Evolutionary conservation across 2,329 filamentous ascomycete species (phyloP).

Genomic region (Coleophoma crateriformis): DNA sequence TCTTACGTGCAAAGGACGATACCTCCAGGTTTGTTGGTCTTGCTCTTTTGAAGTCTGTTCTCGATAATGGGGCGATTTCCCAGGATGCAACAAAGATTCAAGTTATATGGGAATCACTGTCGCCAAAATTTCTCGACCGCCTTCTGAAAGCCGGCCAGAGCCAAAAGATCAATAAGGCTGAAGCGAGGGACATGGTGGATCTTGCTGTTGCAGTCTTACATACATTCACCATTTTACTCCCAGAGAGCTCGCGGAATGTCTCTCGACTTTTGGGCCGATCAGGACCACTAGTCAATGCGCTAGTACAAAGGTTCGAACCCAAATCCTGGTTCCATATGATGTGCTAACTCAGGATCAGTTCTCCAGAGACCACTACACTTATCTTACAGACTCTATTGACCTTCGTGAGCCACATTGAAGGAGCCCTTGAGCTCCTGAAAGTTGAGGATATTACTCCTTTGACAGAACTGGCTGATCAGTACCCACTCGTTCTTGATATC

Average conservation of each 20-base stretch:
- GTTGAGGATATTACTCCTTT: conserved; percentile 48
- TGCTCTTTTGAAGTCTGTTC: conserved; percentile 58
- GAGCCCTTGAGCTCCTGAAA: conserved; percentile 41
- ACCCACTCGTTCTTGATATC: conserved; percentile 49
- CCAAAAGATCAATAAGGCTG: conserved; percentile 27
- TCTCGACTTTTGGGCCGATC: conserved; percentile 46
- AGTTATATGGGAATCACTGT: conserved; percentile 54
- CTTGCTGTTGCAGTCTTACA: conserved; percentile 58
- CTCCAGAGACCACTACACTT: conserved; percentile 43
- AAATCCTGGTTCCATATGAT: not conserved
- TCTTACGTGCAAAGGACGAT: conserved; percentile 57
- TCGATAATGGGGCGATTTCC: conserved; percentile 53
- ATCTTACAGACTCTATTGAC: conserved; percentile 53
- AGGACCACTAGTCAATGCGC: conserved; percentile 44
- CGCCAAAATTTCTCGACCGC: conserved; percentile 58
- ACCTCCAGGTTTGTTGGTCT: conserved; percentile 65
- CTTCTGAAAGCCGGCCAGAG: conserved; percentile 49
- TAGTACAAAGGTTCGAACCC: conserved; percentile 44
- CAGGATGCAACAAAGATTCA: conserved; percentile 39
- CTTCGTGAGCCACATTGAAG: conserved; percentile 45
- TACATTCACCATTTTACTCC: conserved; percentile 53
- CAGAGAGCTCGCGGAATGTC: conserved; percentile 38
- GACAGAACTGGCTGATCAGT: conserved; percentile 48
- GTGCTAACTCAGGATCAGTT: conserved; percentile 30
- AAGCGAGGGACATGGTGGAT: conserved; percentile 56